These are phyloP conservation scores for Podaxis mareebaensis DNA, from an alignment of 768 basidiomycete species.

Conservation along the genomic window DNA sequence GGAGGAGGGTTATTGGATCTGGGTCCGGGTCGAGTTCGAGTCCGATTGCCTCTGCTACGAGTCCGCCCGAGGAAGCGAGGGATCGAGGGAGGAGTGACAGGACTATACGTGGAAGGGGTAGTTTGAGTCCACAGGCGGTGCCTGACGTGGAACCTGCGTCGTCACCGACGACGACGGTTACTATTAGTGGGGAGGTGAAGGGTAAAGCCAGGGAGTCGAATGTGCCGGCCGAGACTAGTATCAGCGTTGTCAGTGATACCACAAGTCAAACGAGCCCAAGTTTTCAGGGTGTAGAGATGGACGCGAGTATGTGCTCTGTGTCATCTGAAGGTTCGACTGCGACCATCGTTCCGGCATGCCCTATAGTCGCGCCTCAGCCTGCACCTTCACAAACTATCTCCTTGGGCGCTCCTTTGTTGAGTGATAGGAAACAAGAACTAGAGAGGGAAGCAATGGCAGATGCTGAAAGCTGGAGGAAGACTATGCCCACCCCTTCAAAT, in stretches of 20 bases:
- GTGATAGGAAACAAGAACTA: conserved; percentile 17
- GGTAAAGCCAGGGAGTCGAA: conserved; percentile 9
- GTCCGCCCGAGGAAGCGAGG: not conserved
- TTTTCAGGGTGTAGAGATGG: conserved; percentile 14
- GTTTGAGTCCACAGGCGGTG: conserved; percentile 5
- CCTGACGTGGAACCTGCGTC: not conserved
- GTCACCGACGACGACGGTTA: not conserved
- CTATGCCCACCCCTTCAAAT: conserved; percentile 62
- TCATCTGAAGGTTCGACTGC: conserved; percentile 16
- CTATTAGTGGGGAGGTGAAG: not conserved
- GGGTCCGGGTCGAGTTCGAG: conserved; percentile 16
- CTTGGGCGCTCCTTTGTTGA: conserved; percentile 21
- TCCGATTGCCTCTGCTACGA: conserved; percentile 2
- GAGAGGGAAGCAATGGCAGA: conserved; percentile 22
- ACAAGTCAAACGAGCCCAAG: conserved; percentile 2
- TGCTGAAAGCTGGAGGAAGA: conserved; percentile 27
- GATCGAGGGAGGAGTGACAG: conserved; percentile 3
- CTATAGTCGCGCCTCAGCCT: conserved; percentile 24
- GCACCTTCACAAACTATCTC: conserved; percentile 26
- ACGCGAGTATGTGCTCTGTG: conserved; percentile 19
- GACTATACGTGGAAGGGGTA: not conserved
- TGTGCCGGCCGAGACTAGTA: not conserved
- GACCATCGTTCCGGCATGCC: conserved; percentile 9
- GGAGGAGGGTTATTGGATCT: conserved; percentile 22
- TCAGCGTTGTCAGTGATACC: conserved; percentile 6